Percentiles rank a stretch among this genome's conserved stretches.
Conservation (phyloP, 768 basidiomycete genomes). For the Kwoniella europaea region DNA sequence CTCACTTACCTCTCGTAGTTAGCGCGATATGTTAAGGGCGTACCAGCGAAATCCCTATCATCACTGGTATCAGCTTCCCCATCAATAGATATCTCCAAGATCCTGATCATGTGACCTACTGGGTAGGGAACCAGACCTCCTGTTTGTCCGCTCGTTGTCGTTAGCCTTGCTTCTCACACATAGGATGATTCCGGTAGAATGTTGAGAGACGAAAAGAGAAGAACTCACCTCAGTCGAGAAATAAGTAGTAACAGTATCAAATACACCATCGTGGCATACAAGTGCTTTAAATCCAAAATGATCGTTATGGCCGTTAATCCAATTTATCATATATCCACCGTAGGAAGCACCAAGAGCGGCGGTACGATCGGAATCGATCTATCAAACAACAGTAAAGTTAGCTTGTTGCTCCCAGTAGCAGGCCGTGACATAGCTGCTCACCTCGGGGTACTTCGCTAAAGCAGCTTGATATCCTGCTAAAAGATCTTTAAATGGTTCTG, state of each 20-base stretch:
- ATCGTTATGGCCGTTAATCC: slow-evolving; percentile 92
- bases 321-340: slow-evolving; percentile 72
- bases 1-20: slow-evolving; percentile 45
- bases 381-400: not conserved
- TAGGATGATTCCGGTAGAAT: not conserved
- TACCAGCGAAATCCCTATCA: slow-evolving; percentile 40
- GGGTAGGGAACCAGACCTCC: slow-evolving; percentile 51
- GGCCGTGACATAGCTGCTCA: slow-evolving; percentile 15
- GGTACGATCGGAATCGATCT: slow-evolving; percentile 58
- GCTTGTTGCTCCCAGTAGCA: not conserved
- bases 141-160: not conserved
- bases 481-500: slow-evolving; percentile 55
- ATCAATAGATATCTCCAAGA: too few species aligned
- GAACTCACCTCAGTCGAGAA: slow-evolving; percentile 72
- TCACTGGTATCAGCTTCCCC: not conserved
- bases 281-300: slow-evolving; percentile 89
- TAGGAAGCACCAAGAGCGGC: slow-evolving; percentile 75
- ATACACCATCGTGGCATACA: slow-evolving; percentile 88
- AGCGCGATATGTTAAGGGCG: slow-evolving; percentile 30
- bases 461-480: slow-evolving; percentile 57
- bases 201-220: not conserved
- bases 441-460: slow-evolving; percentile 52
- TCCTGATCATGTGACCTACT: slow-evolving; percentile 10
- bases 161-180: not conserved
- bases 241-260: slow-evolving; percentile 66